Evolutionary conservation across 2,329 filamentous ascomycete species (phyloP).

Genomic region (Phialocephala sp.): DNA sequence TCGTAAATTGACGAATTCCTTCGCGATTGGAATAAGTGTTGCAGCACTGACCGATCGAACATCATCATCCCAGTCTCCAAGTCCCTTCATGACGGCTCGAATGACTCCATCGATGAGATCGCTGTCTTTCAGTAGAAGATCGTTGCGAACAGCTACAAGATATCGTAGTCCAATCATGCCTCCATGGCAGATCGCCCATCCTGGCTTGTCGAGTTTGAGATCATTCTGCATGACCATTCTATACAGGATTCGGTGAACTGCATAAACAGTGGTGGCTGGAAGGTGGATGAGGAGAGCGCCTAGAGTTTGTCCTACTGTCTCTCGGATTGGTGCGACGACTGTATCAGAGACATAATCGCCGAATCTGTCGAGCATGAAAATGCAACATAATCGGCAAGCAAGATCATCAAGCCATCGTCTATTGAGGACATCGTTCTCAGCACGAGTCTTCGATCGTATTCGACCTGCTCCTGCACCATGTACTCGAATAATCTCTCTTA

Average conservation of each 20-base stretch:
- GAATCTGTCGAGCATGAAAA: constrained; percentile 96
- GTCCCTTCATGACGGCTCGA: constrained; percentile 89
- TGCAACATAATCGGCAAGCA: constrained; percentile 91
- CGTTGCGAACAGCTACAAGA: constrained; percentile 91
- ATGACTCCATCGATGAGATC: constrained; percentile 93
- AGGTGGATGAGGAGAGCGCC: constrained; percentile 89
- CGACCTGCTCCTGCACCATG: constrained; percentile 90
- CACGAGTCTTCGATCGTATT: constrained; percentile 68
- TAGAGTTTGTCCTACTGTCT: constrained; percentile 92
- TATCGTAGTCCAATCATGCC: constrained; percentile 98
- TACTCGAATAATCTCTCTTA: constrained; percentile 89
- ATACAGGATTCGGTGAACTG: constrained; percentile 83
- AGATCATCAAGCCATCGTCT: constrained; percentile 90
- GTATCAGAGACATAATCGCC: constrained; percentile 98
- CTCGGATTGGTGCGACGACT: constrained; percentile 92
- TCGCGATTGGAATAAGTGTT: constrained; percentile 94
- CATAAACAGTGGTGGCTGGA: constrained; percentile 77
- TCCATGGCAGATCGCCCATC: constrained; percentile 96
- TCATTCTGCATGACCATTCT: constrained; percentile 92
- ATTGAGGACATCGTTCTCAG: constrained; percentile 81
- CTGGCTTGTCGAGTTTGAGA: constrained; percentile 71
- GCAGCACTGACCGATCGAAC: constrained; percentile 96
- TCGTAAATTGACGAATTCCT: constrained; percentile 89
- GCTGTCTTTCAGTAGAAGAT: constrained; percentile 82
- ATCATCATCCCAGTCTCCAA: constrained; percentile 91